Evolutionary conservation across 305 asterid species (phyloP).

Genomic region (Solanum hybrid): DNA sequence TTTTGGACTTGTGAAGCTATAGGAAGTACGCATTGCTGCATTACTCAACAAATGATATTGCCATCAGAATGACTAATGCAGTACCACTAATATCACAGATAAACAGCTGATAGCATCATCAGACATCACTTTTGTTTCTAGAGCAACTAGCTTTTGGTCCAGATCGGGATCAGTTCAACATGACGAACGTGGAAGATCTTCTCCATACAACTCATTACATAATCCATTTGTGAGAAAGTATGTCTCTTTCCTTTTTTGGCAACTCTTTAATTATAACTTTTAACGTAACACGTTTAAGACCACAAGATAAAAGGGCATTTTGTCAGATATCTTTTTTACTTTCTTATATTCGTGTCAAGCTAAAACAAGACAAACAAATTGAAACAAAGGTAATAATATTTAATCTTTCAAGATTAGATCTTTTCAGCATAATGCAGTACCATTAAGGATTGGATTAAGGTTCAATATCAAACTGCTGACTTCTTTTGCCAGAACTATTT

Average conservation of each 20-base stretch:
- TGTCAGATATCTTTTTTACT: background rate
- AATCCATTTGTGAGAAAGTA: background rate
- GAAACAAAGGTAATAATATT: background rate
- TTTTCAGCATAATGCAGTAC: background rate
- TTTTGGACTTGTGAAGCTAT: background rate
- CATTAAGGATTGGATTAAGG: background rate
- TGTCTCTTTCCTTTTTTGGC: background rate
- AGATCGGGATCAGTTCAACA: background rate
- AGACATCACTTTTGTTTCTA: background rate
- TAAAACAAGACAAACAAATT: background rate
- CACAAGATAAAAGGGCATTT: background rate
- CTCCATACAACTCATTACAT: background rate
- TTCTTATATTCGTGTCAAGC: background rate
- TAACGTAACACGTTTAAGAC: fast-evolving
- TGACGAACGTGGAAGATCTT: background rate
- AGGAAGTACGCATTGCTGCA: background rate
- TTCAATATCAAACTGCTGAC: background rate
- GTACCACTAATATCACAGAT: background rate
- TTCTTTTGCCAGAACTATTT: background rate
- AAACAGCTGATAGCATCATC: background rate
- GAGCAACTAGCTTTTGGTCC: background rate
- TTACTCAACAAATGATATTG: background rate
- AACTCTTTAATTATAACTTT: background rate
- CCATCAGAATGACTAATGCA: background rate
- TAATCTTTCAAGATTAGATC: background rate